Evolutionary conservation across 371 early-diverging fungal genomes (phyloP), one percentile per base, ranked within the genome.

Genomic region (Smittium culicis): DNA sequence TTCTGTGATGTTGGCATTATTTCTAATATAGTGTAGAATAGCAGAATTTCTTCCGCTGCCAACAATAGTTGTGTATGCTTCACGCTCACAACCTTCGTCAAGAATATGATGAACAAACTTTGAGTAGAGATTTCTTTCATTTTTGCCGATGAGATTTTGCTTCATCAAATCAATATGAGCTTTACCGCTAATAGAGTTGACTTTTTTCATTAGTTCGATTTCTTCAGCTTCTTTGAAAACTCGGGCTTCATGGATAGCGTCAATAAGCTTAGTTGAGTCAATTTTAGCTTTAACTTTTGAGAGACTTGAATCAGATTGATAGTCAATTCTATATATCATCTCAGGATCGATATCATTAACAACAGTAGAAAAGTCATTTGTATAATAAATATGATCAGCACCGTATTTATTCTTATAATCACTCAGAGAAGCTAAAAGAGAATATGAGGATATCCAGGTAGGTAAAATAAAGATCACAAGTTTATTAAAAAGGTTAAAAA

Each of bases 1-100:
- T 65, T 77, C 68, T 20, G 45, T 57, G 27, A 80, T 65, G 20
- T 29, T 64, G 60, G 64, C 64, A 67, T 74, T 70, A 81, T 92
- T 90, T 74, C 83, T 81, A 67, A 82, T 84, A 74, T 93, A 93
- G 75, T 94, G 95, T 54, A 94, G 79, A 5, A 83, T 83, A 16
- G 92, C 86, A 0, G 90, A 92, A 66, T 86, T 85, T 70, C 79
- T 78, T 33, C 91, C 93, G 35, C 79, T 78, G 29, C 88, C 95
- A 24, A 90, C 83, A 74, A 94, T 93, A 68, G 89, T 87, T 64
- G 83, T 82, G 79, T 94, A 94, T 3, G 93, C 89, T 70, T 91
- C 91, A 75, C 81, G 81, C 70, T 83, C 80, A 65, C 89, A 86
- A 28, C 85, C 88, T 61, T 84, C 74, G 58, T 82, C 74, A 35